phyloP scores from a whole-genome alignment of 768 basidiomycete genomes.

The Cubamyces sp. region DNA sequence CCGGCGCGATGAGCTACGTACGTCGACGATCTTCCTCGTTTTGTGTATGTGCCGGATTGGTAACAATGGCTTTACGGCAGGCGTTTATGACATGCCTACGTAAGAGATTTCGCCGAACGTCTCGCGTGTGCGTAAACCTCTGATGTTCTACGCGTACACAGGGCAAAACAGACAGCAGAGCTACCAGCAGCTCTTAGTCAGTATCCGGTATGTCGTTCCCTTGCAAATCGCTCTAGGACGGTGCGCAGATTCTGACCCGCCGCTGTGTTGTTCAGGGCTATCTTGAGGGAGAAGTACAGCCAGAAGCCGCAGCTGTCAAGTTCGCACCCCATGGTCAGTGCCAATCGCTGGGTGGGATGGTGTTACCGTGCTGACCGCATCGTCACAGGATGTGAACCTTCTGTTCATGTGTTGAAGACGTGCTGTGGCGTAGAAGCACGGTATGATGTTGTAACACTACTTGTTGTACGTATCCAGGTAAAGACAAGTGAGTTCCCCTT shows the following conservation, averaged over 20 bases:
- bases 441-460: background rate
- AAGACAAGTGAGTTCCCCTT: background rate
- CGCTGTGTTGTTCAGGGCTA: conserved; percentile 40
- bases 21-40: conserved; percentile 31
- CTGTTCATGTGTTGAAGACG: conserved; percentile 36
- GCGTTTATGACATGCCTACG: conserved; percentile 69
- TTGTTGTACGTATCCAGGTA: background rate
- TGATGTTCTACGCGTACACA: conserved; percentile 28
- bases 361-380: background rate
- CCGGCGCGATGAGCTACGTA: conserved; percentile 85
- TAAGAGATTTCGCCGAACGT: conserved; percentile 14
- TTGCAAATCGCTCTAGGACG: too few species aligned
- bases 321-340: conserved; percentile 68
- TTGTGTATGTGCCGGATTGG: background rate
- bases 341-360: too few species aligned
- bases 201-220: conserved; percentile 47
- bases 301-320: conserved; percentile 76
- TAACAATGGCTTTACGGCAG: conserved; percentile 30
- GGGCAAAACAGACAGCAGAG: conserved; percentile 58
- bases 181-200: conserved; percentile 64
- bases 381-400: conserved; percentile 35
- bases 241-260: too few species aligned
- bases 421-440: background rate
- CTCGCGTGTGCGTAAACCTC: conserved; percentile 1
- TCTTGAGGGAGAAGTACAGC: conserved; percentile 62